A percentile compares a stretch with the other conserved stretches of the same genome.
Evolutionary conservation across 169 alveolate genomes (phyloP).

Genomic region (Blepharisma undulans): DNA sequence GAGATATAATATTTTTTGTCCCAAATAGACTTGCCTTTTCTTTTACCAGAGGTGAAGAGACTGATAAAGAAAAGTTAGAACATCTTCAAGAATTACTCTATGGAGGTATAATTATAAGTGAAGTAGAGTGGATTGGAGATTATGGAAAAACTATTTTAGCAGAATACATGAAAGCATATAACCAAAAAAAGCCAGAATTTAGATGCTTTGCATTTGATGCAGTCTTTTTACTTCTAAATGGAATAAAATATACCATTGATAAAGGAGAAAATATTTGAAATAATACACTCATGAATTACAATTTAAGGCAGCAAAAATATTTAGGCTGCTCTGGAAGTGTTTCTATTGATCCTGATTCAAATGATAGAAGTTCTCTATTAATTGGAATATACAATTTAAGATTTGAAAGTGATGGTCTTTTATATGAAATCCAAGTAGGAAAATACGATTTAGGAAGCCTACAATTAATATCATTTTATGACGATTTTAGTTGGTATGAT

Average conservation of each 20-base stretch:
- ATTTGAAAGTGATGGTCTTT: neutral
- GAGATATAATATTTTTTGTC: neutral
- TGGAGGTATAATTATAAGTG: neutral
- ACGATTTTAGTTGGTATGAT: neutral
- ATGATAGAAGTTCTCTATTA: neutral
- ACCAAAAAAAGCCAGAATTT: neutral
- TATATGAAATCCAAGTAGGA: neutral
- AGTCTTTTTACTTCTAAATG: neutral
- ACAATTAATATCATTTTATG: neutral
- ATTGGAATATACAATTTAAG: neutral
- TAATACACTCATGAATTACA: neutral
- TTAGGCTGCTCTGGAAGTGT: neutral
- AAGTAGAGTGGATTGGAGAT: conserved; percentile 24
- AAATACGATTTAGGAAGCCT: neutral
- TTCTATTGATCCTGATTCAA: neutral
- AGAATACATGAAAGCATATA: neutral
- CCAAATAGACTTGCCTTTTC: neutral
- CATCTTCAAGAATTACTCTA: neutral
- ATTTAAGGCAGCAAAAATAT: neutral
- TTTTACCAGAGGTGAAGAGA: too few species aligned
- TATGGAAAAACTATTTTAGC: neutral
- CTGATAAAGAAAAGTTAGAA: neutral
- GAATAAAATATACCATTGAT: neutral
- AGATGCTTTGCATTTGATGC: neutral
- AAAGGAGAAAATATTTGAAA: neutral